phyloP scores from a whole-genome alignment of 257 asterid genomes.

The Gynochthodes officinalis region DNA sequence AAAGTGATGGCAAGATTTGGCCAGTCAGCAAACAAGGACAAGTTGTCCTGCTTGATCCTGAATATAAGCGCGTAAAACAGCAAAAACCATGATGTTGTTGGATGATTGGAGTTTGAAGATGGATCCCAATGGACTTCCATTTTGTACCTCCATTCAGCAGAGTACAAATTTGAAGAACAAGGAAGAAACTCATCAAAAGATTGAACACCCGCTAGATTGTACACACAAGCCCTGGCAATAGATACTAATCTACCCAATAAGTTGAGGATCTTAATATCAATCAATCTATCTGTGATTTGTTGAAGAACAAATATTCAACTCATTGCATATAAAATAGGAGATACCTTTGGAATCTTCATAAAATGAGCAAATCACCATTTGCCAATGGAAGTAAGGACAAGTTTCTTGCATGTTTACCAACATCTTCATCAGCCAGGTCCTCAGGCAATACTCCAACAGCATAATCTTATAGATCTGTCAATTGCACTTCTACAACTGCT shows the following conservation, averaged over 20 bases:
- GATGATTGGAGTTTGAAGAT: conserved; percentile 50
- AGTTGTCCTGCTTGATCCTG: conserved; percentile 50
- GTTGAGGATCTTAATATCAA: conserved; percentile 55
- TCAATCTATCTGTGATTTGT: conserved; percentile 54
- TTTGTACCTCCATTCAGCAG: conserved; percentile 76
- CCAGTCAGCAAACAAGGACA: conserved; percentile 83
- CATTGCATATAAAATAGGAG: conserved; percentile 74
- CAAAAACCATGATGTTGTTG: conserved; percentile 66
- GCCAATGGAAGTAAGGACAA: conserved; percentile 88
- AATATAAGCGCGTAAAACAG: conserved; percentile 88
- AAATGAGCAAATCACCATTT: conserved; percentile 71
- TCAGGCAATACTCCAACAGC: conserved; percentile 90
- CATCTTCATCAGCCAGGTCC: conserved; percentile 84
- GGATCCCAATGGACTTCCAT: conserved; percentile 72
- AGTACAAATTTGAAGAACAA: conserved; percentile 60
- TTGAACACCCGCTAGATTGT: conserved; percentile 64
- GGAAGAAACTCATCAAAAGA: conserved; percentile 51
- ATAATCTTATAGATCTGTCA: conserved; percentile 54
- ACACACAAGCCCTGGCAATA: conserved; percentile 71
- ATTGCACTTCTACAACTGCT: conserved; percentile 35
- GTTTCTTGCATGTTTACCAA: conserved; percentile 51
- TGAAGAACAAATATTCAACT: conserved; percentile 70
- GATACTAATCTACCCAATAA: conserved; percentile 59
- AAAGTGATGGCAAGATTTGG: conserved; percentile 80
- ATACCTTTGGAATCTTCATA: conserved; percentile 48